Conservation (phyloP, 2,329 filamentous ascomycete genomes). For the Xylaria sp. region DNA sequence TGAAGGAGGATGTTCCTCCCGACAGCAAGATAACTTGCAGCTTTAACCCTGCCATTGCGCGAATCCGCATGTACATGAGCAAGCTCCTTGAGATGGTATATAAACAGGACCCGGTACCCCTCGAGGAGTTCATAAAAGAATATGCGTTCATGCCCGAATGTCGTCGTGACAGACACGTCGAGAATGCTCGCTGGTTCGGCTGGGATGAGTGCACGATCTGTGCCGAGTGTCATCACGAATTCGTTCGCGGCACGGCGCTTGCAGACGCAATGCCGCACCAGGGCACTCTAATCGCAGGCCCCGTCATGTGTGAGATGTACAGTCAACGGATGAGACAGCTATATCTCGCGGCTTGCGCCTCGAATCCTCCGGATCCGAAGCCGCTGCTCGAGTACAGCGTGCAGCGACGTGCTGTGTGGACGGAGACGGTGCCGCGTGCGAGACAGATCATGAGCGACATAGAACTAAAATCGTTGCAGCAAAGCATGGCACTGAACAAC, state of each 20-base stretch:
- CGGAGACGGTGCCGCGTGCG: constrained; percentile 28
- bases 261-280: constrained; percentile 25
- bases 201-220: constrained; percentile 34
- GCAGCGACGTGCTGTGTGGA: constrained; percentile 29
- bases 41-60: constrained; percentile 30
- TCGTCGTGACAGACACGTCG: constrained; percentile 18
- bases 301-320: constrained; percentile 37
- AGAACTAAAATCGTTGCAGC: neutral
- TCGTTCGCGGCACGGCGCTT: constrained; percentile 31
- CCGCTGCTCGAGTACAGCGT: constrained; percentile 30
- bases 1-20: constrained; percentile 7
- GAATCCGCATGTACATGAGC: constrained; percentile 26
- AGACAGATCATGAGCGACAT: constrained; percentile 21
- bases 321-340: constrained; percentile 31
- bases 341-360: constrained; percentile 27
- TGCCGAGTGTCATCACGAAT: constrained; percentile 31
- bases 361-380: constrained; percentile 22
- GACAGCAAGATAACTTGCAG: constrained; percentile 19
- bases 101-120: constrained; percentile 23
- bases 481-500: constrained; percentile 12
- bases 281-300: neutral
- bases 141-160: constrained; percentile 31
- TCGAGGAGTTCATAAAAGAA: constrained; percentile 25
- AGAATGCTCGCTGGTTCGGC: constrained; percentile 30
- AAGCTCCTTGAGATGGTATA: constrained; percentile 29